Conservation (phyloP, 176 grass and related monocot genomes). For the Oryza rufipogon region DNA sequence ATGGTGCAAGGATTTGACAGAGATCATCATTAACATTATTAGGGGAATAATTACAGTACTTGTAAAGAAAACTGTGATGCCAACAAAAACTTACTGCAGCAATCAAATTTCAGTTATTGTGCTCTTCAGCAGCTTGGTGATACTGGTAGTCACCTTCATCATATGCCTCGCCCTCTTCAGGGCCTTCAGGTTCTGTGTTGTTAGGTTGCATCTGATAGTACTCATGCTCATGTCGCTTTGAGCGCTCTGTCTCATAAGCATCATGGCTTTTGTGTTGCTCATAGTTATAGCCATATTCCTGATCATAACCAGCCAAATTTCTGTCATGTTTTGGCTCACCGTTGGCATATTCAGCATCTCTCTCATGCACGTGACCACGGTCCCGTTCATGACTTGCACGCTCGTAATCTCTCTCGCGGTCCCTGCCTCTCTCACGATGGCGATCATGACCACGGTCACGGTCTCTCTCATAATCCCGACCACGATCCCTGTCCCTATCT, state of each 20-base stretch:
- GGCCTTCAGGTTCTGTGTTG: conserved; percentile 62
- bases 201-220: conserved; percentile 50
- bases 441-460: conserved; percentile 58
- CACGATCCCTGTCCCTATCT: conserved; percentile 71
- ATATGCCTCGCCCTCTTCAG: conserved; percentile 85
- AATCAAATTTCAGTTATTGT: conserved; percentile 39
- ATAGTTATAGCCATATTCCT: conserved; percentile 54
- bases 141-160: conserved; percentile 86
- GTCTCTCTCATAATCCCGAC: conserved; percentile 60
- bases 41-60: background rate
- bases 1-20: background rate
- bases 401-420: conserved; percentile 66
- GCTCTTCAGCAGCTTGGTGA: conserved; percentile 48
- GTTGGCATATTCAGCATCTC: conserved; percentile 57
- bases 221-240: conserved; percentile 46
- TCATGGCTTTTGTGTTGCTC: conserved; percentile 53
- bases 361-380: conserved; percentile 54
- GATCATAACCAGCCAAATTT: conserved; percentile 52
- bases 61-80: background rate
- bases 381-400: conserved; percentile 53
- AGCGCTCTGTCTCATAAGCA: conserved; percentile 51
- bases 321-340: conserved; percentile 62
- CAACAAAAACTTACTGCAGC: conserved; percentile 4
- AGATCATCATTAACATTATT: background rate
- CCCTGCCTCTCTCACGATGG: conserved; percentile 65